Evolutionary conservation across 805 yeast genomes (phyloP).

Genomic region (Kodamaea jinghongensis): DNA sequence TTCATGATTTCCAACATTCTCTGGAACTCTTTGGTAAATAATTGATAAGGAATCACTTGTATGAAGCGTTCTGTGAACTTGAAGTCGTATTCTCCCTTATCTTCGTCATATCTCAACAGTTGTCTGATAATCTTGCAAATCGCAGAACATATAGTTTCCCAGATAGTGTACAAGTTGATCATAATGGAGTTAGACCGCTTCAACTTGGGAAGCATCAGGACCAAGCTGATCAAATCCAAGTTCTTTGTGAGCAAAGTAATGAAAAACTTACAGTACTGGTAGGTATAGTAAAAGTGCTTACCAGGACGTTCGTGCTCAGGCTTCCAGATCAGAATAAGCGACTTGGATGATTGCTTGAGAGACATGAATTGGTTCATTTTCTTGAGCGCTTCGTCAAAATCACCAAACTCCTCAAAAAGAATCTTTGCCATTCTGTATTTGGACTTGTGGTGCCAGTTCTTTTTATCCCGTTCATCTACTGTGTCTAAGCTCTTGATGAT

Average conservation of each 20-base stretch:
- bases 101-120: slow-evolving; percentile 39
- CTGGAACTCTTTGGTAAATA: slow-evolving; percentile 41
- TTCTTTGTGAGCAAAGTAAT: slow-evolving; percentile 52
- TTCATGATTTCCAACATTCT: slow-evolving; percentile 23
- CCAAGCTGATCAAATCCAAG: slow-evolving; percentile 57
- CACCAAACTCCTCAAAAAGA: slow-evolving; percentile 50
- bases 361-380: slow-evolving; percentile 66
- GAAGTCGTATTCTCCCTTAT: slow-evolving; percentile 13
- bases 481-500: slow-evolving; percentile 48
- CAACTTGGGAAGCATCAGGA: slow-evolving; percentile 65
- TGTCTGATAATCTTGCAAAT: slow-evolving; percentile 52
- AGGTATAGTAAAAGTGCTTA: slow-evolving; percentile 78
- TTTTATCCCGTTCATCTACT: slow-evolving; percentile 62
- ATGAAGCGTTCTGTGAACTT: slow-evolving; percentile 52
- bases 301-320: slow-evolving; percentile 93
- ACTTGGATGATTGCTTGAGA: slow-evolving; percentile 63
- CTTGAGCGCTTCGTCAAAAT: slow-evolving; percentile 52
- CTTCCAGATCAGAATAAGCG: slow-evolving; percentile 85
- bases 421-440: slow-evolving; percentile 68
- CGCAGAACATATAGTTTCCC: slow-evolving; percentile 60
- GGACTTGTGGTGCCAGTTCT: slow-evolving; percentile 91
- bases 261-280: slow-evolving; percentile 63
- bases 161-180: slow-evolving; percentile 58
- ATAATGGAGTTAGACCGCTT: slow-evolving; percentile 76
- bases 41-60: slow-evolving; percentile 41